Conservation (phyloP, 2,329 filamentous ascomycete species). For the Ilyonectria sp. region DNA sequence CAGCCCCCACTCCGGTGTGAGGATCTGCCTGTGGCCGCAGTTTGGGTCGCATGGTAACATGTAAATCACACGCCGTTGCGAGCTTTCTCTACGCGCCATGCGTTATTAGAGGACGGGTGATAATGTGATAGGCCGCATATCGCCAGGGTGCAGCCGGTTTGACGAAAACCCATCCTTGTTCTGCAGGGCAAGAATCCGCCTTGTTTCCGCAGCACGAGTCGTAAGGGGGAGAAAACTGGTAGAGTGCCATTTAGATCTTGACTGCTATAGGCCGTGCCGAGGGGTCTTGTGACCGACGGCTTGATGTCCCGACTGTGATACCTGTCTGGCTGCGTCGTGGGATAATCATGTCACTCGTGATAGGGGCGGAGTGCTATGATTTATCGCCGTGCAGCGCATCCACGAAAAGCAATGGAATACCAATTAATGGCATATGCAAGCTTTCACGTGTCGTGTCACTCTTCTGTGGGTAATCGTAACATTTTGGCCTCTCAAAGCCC, state of each 20-base stretch:
- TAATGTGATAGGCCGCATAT: slow-evolving; percentile 22
- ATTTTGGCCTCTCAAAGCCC: not conserved
- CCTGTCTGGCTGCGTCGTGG: not conserved
- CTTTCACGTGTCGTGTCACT: slow-evolving; percentile 1
- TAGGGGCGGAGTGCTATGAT: not conserved
- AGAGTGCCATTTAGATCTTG: not conserved
- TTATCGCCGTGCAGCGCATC: not conserved
- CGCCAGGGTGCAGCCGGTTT: slow-evolving; percentile 12
- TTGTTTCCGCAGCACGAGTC: slow-evolving; percentile 3
- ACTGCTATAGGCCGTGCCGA: too few relatives aligned
- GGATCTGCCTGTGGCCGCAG: slow-evolving; percentile 17
- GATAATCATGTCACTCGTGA: not conserved
- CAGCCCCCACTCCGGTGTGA: slow-evolving; percentile 18
- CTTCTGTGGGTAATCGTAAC: not conserved
- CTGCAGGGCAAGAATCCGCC: not conserved
- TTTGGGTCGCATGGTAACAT: slow-evolving; percentile 14
- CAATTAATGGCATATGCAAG: not conserved
- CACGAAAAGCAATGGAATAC: not conserved
- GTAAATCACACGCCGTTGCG: slow-evolving; percentile 7
- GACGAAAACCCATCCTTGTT: slow-evolving; percentile 18
- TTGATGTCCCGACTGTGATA: not conserved
- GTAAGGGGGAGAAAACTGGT: not conserved
- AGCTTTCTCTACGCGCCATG: slow-evolving; percentile 17
- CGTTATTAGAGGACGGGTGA: slow-evolving; percentile 9
- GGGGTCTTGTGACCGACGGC: not conserved